Base-by-base conservation (phyloP, 2,329 filamentous ascomycete genomes). In the Sclerotiophoma versabilis region DNA sequence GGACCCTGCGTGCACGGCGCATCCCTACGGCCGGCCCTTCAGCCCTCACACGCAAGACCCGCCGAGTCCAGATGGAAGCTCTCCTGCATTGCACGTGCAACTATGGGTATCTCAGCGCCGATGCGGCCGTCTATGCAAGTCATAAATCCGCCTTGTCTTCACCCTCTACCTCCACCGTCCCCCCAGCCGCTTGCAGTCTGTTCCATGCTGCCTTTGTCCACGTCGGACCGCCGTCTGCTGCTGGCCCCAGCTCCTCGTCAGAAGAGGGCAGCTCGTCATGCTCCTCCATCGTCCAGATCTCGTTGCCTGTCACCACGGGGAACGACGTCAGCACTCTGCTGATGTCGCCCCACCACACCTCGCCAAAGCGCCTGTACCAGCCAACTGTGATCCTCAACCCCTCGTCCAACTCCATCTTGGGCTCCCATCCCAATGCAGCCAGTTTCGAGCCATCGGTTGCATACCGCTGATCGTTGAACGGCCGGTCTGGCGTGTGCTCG, bases 401-500 rank as follows among this genome's bases (percentile, higher is more conserved):
- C 11, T 76, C 66, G 2, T 73, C 69, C 37, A 76, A 76, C 17
- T 56, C 60, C 23, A 65, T 74, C 51, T 66, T 73, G 4, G 69
- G 75, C 37, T 68, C 26, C 74, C 75, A 77, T 0, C 74, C 75
- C 11, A 77, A 62, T 15, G 62, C 60, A 1, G 69, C 60, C 5
- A 77, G 65, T 56, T 77, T 77, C 5, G 73, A 60, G 0, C 74
- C 73, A 38, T 77, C 73, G 1, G 74, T 74, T 2, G 73, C 73
- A 52, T 76, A 76, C 20, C 74, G 67, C 46, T 72, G 70, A 49
- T 77, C 75, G 42, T 76, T 75, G 65, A 76, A 93, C 0, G 90
- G 90, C 17, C 91, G 83, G 75, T 95, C 90, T 59, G 87, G 83
- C 2, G 89, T 91, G 74, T 91, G 88, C 72, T 89, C 85, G 64